These are phyloP conservation scores for Shiraia bambusicola DNA, from an alignment of 2,329 filamentous ascomycete species.

Conservation along the genomic window DNA sequence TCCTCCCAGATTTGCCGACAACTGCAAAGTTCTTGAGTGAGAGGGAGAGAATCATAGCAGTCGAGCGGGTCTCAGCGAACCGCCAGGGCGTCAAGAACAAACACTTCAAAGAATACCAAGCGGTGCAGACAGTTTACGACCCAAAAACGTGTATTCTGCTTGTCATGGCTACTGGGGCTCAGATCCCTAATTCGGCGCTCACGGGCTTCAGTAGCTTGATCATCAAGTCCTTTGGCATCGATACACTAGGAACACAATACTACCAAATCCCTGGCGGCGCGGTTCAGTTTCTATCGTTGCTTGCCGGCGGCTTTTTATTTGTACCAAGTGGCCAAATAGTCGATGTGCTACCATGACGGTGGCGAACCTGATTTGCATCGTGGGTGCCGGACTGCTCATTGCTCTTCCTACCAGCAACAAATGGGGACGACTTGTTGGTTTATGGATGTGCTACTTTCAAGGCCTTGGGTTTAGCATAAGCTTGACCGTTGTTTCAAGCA, in stretches of 20 bases:
- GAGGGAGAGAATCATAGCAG: constrained; percentile 26
- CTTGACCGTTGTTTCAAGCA: constrained; percentile 46
- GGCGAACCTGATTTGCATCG: constrained; percentile 16
- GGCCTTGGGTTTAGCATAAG: constrained; percentile 28
- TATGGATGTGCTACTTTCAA: constrained; percentile 49
- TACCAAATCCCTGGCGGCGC: constrained; percentile 62
- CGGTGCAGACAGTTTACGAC: constrained; percentile 49
- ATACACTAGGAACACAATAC: constrained; percentile 79
- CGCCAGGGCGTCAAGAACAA: constrained; percentile 55
- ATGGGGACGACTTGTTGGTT: constrained; percentile 35
- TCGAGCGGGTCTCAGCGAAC: constrained; percentile 48
- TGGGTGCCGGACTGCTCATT: constrained; percentile 13
- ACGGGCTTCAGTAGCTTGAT: constrained; percentile 56
- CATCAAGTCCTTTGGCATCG: constrained; percentile 72
- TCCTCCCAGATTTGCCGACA: constrained; percentile 54
- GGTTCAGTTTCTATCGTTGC: constrained; percentile 43
- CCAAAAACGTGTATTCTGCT: constrained; percentile 44
- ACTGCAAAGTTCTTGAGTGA: constrained; percentile 23
- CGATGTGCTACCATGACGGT: constrained; percentile 25
- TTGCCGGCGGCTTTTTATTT: constrained; percentile 17
- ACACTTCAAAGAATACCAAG: constrained; percentile 49
- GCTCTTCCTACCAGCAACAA: constrained; percentile 9
- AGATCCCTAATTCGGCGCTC: constrained; percentile 59
- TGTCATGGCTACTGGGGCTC: constrained; percentile 50
- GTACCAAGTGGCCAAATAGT: constrained; percentile 15